Evolutionary conservation across 2,329 filamentous ascomycete genomes (phyloP), one percentile per base, ranked within the genome.

Genomic region (Clarireedia monteithiana): DNA sequence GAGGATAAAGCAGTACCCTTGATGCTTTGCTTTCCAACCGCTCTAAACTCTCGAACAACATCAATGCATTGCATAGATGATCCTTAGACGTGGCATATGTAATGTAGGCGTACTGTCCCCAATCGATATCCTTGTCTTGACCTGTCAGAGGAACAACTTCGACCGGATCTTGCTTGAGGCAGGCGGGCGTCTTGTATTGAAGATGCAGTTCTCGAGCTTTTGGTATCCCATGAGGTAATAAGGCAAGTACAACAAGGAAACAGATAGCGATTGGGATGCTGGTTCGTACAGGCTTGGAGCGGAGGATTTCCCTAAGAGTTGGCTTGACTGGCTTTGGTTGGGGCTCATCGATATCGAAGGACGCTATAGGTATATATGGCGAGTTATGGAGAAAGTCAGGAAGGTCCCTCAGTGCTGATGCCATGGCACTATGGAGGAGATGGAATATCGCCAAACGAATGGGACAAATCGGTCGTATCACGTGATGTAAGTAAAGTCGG

Each of bases 51-150:
- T 77, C 75, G 52, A 79, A 77, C 2, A 78, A 67, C 75, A 79
- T 77, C 46, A 79, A 67, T 0, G 76, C 74, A 62, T 77, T 78
- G 60, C 77, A 79, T 2, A 79, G 67, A 55, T 77, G 76, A 0
- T 71, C 71, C 36, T 68, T 67, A n/a, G 73, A 68, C 0, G 77
- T 79, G 38, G 73, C 76, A 65, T 79, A 79, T 61, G 77, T 75
- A 1, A 72, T 71, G 58, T 79, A 78, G 0, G 77, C 77, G 52
- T 73, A 78, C 48, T 64, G 67, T 2, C 68, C 70, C 75, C 74
- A 77, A 62, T 77, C 66, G 26, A 73, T 60, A 6, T 68, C 60
- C 2, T 38, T 42, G 14, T 42, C 50, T 5, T 40, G n/a, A 23
- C 51, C 59, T 7, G 55, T 53, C n/a, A 46, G 46, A 4, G n/a